Percentiles rank a stretch among this genome's conserved stretches.
Conservation (phyloP, 306 rosid species). For the Malus sylvestris region DNA sequence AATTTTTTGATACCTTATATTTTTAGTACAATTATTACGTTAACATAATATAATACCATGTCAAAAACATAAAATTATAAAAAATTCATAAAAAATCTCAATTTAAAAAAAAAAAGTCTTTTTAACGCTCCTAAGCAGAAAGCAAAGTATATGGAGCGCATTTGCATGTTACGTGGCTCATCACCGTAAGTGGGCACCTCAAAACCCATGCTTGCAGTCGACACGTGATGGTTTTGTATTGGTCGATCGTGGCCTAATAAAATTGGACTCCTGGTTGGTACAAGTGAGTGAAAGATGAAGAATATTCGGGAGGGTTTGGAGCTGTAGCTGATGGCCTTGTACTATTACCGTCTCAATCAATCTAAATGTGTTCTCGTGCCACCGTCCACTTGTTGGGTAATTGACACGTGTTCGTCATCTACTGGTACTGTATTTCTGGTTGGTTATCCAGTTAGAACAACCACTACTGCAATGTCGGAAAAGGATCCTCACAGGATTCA, state of each 20-base stretch:
- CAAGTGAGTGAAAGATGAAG: not conserved
- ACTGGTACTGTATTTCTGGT: not conserved
- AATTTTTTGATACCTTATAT: too few relatives aligned
- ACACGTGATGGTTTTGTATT: not conserved
- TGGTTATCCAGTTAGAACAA: not conserved
- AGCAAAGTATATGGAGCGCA: not conserved
- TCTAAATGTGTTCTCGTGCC: not conserved
- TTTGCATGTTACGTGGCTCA: not conserved
- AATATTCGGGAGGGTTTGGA: not conserved
- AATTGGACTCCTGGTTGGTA: not conserved
- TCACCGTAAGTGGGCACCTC: not conserved
- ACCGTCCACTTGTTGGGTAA: slow-evolving; percentile 34
- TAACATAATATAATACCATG: too few relatives aligned
- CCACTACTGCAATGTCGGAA: too few relatives aligned
- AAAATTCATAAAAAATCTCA: too few relatives aligned
- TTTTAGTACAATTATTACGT: too few relatives aligned
- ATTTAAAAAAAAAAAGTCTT: too few relatives aligned
- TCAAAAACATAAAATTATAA: too few relatives aligned
- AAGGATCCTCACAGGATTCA: too few relatives aligned
- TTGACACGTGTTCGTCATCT: slow-evolving; percentile 21
- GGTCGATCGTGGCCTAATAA: not conserved
- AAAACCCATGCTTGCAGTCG: not conserved
- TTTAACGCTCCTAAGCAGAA: too few relatives aligned
- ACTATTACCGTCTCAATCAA: not conserved
- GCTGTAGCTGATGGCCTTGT: not conserved